Base-by-base conservation (phyloP, 169 alveolate genomes). In the Plasmodium knowlesi region DNA sequence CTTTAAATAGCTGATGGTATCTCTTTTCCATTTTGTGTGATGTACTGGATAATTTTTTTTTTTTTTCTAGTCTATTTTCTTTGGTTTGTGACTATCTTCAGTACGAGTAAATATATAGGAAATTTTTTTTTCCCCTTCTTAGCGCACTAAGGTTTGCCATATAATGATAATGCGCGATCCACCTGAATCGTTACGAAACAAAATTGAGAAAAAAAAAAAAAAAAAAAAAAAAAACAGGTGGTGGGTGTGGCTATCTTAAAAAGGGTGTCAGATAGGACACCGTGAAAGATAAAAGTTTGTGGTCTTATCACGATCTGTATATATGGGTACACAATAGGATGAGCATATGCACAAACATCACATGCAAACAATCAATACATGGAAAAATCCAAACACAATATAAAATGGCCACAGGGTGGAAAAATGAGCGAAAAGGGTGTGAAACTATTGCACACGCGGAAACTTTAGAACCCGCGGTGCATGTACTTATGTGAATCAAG, bases 1-100 rank as follows among this genome's bases (percentile, higher is more conserved):
- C 94, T 78, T 89, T 89, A 54, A 89, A 89, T 32, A 89, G 50
- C 82, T 89, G 88, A 22, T 72, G 94, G 71, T 80, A 89, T 43
- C 89, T 89, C 82, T 89, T 89, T 19, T 89, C 94, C 94, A 89
- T 89, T 9, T 32, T 50, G 73, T 41, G 54, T 46, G 32, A 78
- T 34, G 25, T 81, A 25, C 72, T 37, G 28, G 30, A n/a, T 2
- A 9, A 12, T 5, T 39, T 39, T 39, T 39, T 73, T 30, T 14
- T 73, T 16, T 12, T 80, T 80, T 80, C 22, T 80, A 6, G 25
- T 72, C 28, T 72, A 28, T 72, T 34, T 73, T 30, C 30, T 73
- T 16, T 12, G 57, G 8, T 73, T 73, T 34, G 30, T 12, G 41
- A 10, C 54, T 73, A 16, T 34, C 41, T 73, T 73, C 41, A 43